A percentile compares a stretch with the other conserved stretches of the same genome.
Evolutionary conservation across 768 basidiomycete species (phyloP).

Genomic region (Leccinum sublutescens): DNA sequence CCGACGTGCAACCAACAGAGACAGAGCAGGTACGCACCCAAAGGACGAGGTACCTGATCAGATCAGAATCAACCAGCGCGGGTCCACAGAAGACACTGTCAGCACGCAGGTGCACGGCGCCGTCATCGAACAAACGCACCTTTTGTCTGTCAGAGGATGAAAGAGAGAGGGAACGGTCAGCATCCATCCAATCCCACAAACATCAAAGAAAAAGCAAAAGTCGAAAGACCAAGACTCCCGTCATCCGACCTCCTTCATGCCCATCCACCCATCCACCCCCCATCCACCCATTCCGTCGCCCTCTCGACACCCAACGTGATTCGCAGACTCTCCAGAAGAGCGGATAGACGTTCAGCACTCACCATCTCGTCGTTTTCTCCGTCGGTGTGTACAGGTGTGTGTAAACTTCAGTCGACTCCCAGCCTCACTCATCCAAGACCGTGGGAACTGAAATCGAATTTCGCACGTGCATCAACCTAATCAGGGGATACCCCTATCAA

Average conservation of each 20-base stretch:
- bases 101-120: background rate
- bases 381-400: slow-evolving; percentile 5
- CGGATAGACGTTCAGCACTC: slow-evolving; percentile 32
- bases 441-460: slow-evolving; percentile 17
- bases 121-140: slow-evolving; percentile 47
- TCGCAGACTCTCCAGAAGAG: slow-evolving; percentile 1
- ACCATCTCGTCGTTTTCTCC: slow-evolving; percentile 45
- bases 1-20: background rate
- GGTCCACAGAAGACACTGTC: background rate
- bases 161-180: slow-evolving; percentile 22
- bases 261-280: slow-evolving; percentile 17
- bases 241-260: slow-evolving; percentile 33
- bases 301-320: slow-evolving; percentile 9
- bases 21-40: slow-evolving; percentile 59
- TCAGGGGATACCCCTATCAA: background rate
- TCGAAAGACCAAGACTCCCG: slow-evolving; percentile 5
- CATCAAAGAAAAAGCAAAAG: background rate
- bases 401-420: background rate
- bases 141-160: slow-evolving; percentile 63
- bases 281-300: slow-evolving; percentile 20
- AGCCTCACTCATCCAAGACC: slow-evolving; percentile 9
- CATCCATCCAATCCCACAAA: background rate
- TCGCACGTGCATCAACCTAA: background rate
- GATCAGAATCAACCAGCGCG: background rate
- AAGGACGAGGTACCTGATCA: slow-evolving; percentile 91